Evolutionary conservation across 768 basidiomycete genomes (phyloP), one percentile per base, ranked within the genome.

Genomic region (Trametes cinnabarina): DNA sequence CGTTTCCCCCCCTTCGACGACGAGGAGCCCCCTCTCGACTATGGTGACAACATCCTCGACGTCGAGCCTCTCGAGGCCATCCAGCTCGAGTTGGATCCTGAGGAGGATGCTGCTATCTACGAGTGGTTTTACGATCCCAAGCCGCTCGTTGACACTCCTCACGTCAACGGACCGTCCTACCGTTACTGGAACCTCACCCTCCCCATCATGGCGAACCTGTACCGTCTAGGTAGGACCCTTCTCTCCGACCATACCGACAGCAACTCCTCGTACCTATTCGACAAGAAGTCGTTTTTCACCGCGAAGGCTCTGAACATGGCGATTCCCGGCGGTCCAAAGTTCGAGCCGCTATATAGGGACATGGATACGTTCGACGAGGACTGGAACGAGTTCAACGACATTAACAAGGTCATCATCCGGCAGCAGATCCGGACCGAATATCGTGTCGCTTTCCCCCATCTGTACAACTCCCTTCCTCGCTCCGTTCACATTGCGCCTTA

Each of bases 121-220:
- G 95, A 98, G 59, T 99, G 97, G 97, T 97, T 99, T 73, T 99
- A 99, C 73, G 97, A 99, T 70, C 85, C 94, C 12, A 94, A 94
- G 68, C 96, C 97, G 3, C 84, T 98, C 52, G 74, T 94, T 63
- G 95, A 97, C 76, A 90, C 92, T 0, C 79, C 86, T n/a, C 74
- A 85, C 53, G 90, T 98, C 68, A 98, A 98, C 69, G 97, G 97
- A 2, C 77, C 92, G 1, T 93, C 92, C 0, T 98, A 99, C 79
- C 86, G 84, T 65, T 94, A 87, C 67, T 99, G 94, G 93, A 88
- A 89, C 17, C 81, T 99, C 47, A 84, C 90, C 5, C 79, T 98
- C n/a, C 92, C 93, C 1, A 82, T 95, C 64, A 94, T 98, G 92
- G 93, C 94, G 47, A 98, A 96, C 68, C 76, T 98, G 61, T 98